Percentiles rank a stretch among this genome's conserved stretches.
Evolutionary conservation across 805 yeast species (phyloP).

Genomic region (Yarrowia sp.): DNA sequence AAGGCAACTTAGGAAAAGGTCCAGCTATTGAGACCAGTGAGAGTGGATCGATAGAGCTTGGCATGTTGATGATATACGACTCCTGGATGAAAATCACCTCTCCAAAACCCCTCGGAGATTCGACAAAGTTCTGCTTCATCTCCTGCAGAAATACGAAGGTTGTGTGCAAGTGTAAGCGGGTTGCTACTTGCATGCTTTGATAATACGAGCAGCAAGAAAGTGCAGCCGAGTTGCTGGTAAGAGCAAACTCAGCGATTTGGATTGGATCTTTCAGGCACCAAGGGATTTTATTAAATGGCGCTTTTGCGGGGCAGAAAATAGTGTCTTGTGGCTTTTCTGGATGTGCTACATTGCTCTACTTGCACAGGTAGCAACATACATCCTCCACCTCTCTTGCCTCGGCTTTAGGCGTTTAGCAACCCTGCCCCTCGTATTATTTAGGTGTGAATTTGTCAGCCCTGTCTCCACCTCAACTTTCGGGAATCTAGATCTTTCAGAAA

Average conservation of each 20-base stretch:
- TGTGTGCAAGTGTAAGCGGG: neutral
- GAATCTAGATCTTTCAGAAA: conserved; percentile 2
- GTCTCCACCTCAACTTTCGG: neutral
- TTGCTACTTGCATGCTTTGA: neutral
- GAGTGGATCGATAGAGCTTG: too few relatives aligned
- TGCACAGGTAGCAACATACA: neutral
- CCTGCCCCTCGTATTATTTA: neutral
- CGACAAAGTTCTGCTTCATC: too few relatives aligned
- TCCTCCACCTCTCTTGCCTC: neutral
- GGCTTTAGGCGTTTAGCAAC: conserved; percentile 19
- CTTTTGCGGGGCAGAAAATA: too few relatives aligned
- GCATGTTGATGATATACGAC: neutral
- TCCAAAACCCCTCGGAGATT: too few relatives aligned
- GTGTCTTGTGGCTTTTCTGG: too few relatives aligned
- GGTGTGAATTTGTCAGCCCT: conserved; percentile 2
- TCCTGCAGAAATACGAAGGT: conserved; percentile 2
- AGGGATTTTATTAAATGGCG: neutral
- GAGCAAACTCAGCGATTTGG: neutral
- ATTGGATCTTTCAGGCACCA: neutral
- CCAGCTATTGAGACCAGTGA: too few relatives aligned
- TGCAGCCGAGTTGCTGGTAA: conserved; percentile 10
- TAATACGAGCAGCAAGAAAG: conserved; percentile 16
- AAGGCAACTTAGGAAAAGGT: too few relatives aligned
- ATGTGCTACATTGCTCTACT: too few relatives aligned
- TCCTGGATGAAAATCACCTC: too few relatives aligned